Base-by-base conservation (phyloP, 805 yeast species). In the Dipodascus albidus region DNA sequence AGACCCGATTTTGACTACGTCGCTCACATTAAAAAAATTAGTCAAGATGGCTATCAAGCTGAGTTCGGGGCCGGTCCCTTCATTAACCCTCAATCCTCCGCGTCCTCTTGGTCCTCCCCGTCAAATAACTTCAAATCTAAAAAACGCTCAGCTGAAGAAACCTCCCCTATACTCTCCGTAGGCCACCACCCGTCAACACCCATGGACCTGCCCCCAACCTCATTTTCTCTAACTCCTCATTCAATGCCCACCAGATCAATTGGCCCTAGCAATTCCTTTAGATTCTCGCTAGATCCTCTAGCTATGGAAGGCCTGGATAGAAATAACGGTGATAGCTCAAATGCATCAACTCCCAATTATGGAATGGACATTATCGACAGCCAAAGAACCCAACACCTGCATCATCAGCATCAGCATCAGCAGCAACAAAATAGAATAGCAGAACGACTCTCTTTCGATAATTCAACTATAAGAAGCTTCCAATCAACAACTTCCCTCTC, bases 1-100 rank as follows among this genome's bases (percentile, higher is more conserved):
- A 70, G 76, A 19, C 81, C 74, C 38, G 82, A 80, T 50, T 81
- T 81, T 57, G 83, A 81, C 62, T 81, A 81, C 59, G 78, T 80
- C 14, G 83, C 84, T 4, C 85, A 81, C 59, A 81, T 81, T 33
- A 75, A 78, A 58, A 73, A 73, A 55, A 75, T 81, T 60, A 81
- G 81, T 20, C 74, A 72, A 59, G 73, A 70, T 23, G 73, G 67
- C 35, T 50, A 51, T 47, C 38, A 23, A 38, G 22, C 17, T 19
- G 49, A 47, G 8, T 27, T 27, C 33, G 33, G 33, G n/a, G n/a
- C n/a, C n/a, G n/a, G n/a, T n/a, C n/a, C n/a, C 23, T 8, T 52
- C 53, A 3, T 22, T 17, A 15, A n/a, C 51, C 41, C 38, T 15
- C 44, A 22, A 31, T 15, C 27, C 19, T 17, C 20, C 6, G 22